phyloP scores from a whole-genome alignment of 1,284 basidiomycete species.

The Heterobasidion irregulare region DNA sequence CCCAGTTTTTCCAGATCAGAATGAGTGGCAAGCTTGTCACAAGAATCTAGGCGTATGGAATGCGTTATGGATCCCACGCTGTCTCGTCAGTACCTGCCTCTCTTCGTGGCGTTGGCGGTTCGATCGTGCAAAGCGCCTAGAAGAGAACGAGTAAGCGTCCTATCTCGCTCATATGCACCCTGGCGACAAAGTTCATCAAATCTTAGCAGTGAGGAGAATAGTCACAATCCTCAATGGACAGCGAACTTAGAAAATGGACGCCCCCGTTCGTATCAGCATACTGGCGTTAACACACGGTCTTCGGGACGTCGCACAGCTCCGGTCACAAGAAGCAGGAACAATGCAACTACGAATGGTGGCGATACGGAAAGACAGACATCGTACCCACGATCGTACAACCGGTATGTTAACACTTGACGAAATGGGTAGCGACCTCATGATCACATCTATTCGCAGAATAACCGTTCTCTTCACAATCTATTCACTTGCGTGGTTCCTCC shows the following conservation, averaged over 20 bases:
- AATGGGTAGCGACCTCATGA: not conserved
- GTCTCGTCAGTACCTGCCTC: slow-evolving; percentile 40
- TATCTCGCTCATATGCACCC: slow-evolving; percentile 13
- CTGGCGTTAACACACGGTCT: not conserved
- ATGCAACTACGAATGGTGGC: not conserved
- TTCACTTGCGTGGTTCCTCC: slow-evolving; percentile 68
- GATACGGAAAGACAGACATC: not conserved
- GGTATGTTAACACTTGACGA: not conserved
- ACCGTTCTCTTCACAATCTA: slow-evolving; percentile 48
- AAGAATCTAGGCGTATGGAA: slow-evolving; percentile 67
- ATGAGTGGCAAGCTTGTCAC: slow-evolving; percentile 61
- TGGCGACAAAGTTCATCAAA: not conserved
- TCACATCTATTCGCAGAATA: not conserved
- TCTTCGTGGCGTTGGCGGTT: slow-evolving; percentile 55
- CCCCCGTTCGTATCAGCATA: not conserved
- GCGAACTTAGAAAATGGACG: not conserved
- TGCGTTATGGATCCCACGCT: slow-evolving; percentile 57
- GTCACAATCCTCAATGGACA: not conserved
- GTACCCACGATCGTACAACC: not conserved
- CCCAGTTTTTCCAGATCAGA: slow-evolving; percentile 30
- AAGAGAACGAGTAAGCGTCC: slow-evolving; percentile 22
- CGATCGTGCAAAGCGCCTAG: slow-evolving; percentile 28
- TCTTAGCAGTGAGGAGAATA: not conserved
- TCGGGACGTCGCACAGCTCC: not conserved
- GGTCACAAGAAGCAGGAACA: not conserved